Evolutionary conservation across 257 asterid species (phyloP).

Genomic region (Ligustrum vulgare): DNA sequence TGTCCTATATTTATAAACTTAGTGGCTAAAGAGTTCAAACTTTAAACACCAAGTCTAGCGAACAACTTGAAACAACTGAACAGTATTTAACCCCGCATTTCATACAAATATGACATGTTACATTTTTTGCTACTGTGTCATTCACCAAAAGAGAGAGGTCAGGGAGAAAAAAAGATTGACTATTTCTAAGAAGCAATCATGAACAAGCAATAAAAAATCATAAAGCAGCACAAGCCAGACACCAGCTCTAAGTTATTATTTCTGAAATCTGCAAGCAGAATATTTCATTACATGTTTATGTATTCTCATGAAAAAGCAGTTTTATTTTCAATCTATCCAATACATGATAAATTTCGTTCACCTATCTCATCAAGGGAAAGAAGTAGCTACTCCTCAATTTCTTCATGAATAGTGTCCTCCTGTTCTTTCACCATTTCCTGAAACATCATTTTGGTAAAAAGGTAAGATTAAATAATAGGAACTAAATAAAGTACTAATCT

Average conservation of each 20-base stretch:
- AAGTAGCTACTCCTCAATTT: slow-evolving; percentile 4
- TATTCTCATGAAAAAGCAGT: neutral
- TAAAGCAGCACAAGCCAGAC: neutral
- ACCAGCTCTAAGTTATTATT: slow-evolving; percentile 5
- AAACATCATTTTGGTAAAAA: neutral
- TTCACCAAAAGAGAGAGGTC: too few species aligned
- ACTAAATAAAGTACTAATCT: neutral
- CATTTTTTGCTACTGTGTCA: too few species aligned
- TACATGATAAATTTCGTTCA: slow-evolving; percentile 1
- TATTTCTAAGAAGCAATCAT: too few species aligned
- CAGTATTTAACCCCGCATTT: too few species aligned
- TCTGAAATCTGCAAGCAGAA: neutral
- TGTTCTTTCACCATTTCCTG: slow-evolving; percentile 25
- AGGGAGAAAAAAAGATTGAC: too few species aligned
- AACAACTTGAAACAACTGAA: too few species aligned
- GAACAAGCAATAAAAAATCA: too few species aligned
- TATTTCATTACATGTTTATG: slow-evolving; percentile 11
- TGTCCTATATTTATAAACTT: too few species aligned
- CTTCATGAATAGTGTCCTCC: slow-evolving; percentile 19
- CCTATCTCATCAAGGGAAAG: slow-evolving; percentile 2
- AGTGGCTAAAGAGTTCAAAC: too few species aligned
- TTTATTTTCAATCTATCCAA: slow-evolving; percentile 8
- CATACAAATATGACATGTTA: too few species aligned
- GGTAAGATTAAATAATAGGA: slow-evolving; percentile 17
- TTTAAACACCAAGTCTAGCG: too few species aligned